Evolutionary conservation across 257 asterid genomes (phyloP).

Genomic region (Ehretia macrophylla): DNA sequence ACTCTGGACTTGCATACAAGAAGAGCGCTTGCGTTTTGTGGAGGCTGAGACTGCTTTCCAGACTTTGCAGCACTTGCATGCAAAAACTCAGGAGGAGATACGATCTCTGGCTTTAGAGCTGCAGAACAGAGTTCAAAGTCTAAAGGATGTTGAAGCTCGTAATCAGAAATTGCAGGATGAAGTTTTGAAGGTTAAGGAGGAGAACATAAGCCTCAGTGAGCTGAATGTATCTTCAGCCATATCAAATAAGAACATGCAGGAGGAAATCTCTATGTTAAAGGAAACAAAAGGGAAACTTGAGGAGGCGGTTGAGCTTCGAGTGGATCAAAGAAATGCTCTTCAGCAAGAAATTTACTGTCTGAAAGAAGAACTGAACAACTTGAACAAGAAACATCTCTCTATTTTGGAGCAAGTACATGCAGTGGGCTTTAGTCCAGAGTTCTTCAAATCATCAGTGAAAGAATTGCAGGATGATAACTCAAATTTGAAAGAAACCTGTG

Average conservation of each 20-base stretch:
- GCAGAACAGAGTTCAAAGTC: conserved; percentile 61
- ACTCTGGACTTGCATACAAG: conserved; percentile 85
- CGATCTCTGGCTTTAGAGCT: conserved; percentile 63
- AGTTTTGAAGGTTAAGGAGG: conserved; percentile 50
- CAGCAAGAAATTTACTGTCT: conserved; percentile 94
- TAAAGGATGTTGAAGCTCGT: conserved; percentile 47
- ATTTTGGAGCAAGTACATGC: conserved; percentile 61
- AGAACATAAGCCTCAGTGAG: conserved; percentile 49
- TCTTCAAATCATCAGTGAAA: conserved; percentile 56
- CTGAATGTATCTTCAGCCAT: conserved; percentile 57
- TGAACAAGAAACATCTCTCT: conserved; percentile 50
- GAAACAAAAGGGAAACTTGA: conserved; percentile 67
- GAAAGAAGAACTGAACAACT: conserved; percentile 72
- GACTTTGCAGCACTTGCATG: conserved; percentile 86
- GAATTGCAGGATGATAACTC: conserved; percentile 58
- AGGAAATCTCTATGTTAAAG: conserved; percentile 56
- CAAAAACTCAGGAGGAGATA: conserved; percentile 86
- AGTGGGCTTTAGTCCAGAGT: conserved; percentile 58
- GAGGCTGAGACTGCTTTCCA: conserved; percentile 98
- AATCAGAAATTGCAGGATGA: conserved; percentile 68
- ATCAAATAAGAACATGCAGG: conserved; percentile 60
- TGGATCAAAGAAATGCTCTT: conserved; percentile 91
- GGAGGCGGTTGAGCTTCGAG: conserved; percentile 85
- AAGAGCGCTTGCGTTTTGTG: conserved; percentile 81
- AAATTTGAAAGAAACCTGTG: conserved; percentile 45